Evolutionary conservation across 306 rosid species (phyloP).

Genomic region (Prunus armeniaca): DNA sequence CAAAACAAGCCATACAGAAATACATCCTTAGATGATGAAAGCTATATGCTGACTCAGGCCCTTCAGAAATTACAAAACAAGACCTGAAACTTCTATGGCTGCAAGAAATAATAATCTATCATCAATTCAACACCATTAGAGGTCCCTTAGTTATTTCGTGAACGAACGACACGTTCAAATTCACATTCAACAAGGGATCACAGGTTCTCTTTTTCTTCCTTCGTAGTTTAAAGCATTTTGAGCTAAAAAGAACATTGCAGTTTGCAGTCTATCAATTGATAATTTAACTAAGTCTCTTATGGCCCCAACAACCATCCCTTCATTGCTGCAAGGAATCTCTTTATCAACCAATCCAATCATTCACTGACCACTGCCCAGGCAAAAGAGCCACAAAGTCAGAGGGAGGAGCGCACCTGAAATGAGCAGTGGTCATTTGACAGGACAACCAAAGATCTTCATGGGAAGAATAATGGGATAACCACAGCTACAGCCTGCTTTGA

Average conservation of each 20-base stretch:
- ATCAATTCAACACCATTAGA: neutral
- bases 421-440: neutral
- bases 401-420: conserved; percentile 1
- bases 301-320: neutral
- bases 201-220: neutral
- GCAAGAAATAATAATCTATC: neutral
- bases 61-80: neutral
- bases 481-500: neutral
- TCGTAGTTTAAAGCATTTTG: neutral
- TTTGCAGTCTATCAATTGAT: neutral
- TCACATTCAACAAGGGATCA: neutral
- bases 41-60: neutral
- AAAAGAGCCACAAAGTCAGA: neutral
- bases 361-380: neutral
- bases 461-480: neutral
- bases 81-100: neutral
- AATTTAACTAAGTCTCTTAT: neutral
- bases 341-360: neutral
- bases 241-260: neutral
- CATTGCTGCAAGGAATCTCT: neutral
- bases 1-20: neutral
- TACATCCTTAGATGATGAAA: neutral
- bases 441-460: neutral
- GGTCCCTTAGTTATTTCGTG: neutral
- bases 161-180: neutral